A percentile compares a stretch with the other conserved stretches of the same genome.
Evolutionary conservation across 2,329 filamentous ascomycete genomes (phyloP).

Genomic region (Aspergillus piperis): DNA sequence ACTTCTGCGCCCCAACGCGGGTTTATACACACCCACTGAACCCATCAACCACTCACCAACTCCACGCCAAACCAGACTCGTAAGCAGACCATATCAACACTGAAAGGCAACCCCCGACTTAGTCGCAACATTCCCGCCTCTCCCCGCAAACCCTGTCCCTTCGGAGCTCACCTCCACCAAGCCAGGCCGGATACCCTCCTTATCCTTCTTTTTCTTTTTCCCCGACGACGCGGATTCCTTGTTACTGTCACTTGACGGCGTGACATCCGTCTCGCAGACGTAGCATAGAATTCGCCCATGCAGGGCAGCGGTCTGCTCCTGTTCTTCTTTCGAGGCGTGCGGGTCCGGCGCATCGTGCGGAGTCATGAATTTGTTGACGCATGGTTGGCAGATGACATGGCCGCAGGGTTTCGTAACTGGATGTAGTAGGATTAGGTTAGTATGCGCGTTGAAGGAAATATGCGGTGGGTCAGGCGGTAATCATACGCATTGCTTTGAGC

Average conservation of each 20-base stretch:
- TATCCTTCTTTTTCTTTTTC: constrained; percentile 42
- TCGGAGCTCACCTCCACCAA: constrained; percentile 80
- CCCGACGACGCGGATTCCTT: constrained; percentile 21
- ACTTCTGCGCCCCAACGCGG: background rate
- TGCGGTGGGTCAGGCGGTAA: no score
- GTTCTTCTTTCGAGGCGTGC: constrained; percentile 59
- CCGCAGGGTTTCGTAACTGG: constrained; percentile 80
- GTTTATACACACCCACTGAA: background rate
- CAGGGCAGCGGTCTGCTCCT: constrained; percentile 34
- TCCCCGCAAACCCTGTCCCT: constrained; percentile 88
- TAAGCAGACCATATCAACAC: constrained; percentile 54
- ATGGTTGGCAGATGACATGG: constrained; percentile 85
- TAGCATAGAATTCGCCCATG: constrained; percentile 67
- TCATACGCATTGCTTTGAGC: constrained; percentile 69
- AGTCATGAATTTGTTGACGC: constrained; percentile 79
- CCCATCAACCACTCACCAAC: background rate
- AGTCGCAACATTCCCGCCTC: constrained; percentile 79
- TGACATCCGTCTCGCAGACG: constrained; percentile 82
- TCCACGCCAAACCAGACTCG: background rate
- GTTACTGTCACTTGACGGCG: constrained; percentile 30
- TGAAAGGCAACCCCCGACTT: constrained; percentile 80
- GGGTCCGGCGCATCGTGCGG: constrained; percentile 58
- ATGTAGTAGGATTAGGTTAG: background rate
- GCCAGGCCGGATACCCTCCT: constrained; percentile 66
- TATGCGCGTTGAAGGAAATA: no score